phyloP scores from a whole-genome alignment of 2,329 filamentous ascomycete species.

The Escovopsis sp. region DNA sequence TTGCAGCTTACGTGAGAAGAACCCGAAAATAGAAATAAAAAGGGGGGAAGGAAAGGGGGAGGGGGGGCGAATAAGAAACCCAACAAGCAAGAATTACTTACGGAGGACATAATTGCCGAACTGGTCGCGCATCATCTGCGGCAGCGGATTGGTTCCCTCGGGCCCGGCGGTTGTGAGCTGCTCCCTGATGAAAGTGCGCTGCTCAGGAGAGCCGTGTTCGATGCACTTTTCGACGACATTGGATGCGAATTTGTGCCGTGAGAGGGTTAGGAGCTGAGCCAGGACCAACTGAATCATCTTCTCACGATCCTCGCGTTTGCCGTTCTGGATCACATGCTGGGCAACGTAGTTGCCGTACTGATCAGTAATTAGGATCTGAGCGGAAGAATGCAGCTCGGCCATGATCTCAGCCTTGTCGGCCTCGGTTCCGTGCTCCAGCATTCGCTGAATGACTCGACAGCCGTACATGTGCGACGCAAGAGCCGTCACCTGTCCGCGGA shows the following conservation, averaged over 20 bases:
- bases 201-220: conserved; percentile 49
- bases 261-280: conserved; percentile 55
- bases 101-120: conserved; percentile 95
- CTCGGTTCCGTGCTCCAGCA: conserved; percentile 69
- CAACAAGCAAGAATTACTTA: conserved; percentile 48
- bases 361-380: conserved; percentile 60
- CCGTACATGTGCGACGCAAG: conserved; percentile 72
- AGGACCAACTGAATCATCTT: conserved; percentile 62
- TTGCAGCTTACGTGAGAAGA: too few relatives aligned
- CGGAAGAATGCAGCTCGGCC: conserved; percentile 60
- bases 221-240: conserved; percentile 96
- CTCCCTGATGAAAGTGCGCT: conserved; percentile 53
- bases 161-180: conserved; percentile 43
- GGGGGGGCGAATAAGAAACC: too few relatives aligned
- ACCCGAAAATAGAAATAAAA: too few relatives aligned
- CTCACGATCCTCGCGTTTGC: conserved; percentile 54
- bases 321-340: conserved; percentile 77
- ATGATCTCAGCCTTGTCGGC: conserved; percentile 58
- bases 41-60: conserved; percentile 11
- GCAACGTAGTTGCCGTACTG: conserved; percentile 94
- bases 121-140: conserved; percentile 71
- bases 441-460: conserved; percentile 83
- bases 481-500: conserved; percentile 57
- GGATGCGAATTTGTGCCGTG: conserved; percentile 91
- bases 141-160: conserved; percentile 54